A percentile compares a stretch with the other conserved stretches of the same genome.
phyloP scores from a whole-genome alignment of 352 stramenopile species.

The Phytophthora capsici region DNA sequence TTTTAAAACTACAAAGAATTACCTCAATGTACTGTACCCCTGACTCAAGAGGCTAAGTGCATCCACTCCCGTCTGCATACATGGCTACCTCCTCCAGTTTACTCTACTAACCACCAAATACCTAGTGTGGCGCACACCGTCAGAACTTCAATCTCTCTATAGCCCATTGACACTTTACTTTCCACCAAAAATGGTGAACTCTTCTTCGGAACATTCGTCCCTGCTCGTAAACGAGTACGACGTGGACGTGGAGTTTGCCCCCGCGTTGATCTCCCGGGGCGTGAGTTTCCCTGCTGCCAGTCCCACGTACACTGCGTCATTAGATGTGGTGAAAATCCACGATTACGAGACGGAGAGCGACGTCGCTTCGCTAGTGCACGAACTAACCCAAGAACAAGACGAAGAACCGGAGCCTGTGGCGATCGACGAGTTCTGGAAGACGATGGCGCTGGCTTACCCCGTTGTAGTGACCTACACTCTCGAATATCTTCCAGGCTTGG shows the following conservation, averaged over 20 bases:
- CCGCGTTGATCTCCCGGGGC: slow-evolving; percentile 56
- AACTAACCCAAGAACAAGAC: slow-evolving; percentile 34
- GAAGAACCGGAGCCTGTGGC: slow-evolving; percentile 49
- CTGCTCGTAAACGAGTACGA: slow-evolving; percentile 24
- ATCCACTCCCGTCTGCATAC: neutral
- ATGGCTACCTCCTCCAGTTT: neutral
- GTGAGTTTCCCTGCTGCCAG: slow-evolving; percentile 60
- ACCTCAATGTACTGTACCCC: too few species aligned
- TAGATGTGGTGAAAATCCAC: slow-evolving; percentile 49
- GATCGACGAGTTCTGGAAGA: slow-evolving; percentile 52
- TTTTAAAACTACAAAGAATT: too few species aligned
- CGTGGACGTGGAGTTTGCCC: slow-evolving; percentile 25
- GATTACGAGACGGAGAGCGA: slow-evolving; percentile 44
- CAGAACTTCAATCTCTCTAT: slow-evolving; percentile 1
- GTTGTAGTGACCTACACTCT: slow-evolving; percentile 61
- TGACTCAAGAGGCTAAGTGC: too few species aligned
- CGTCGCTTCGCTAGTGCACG: slow-evolving; percentile 20
- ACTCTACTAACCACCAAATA: neutral
- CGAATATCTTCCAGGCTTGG: slow-evolving; percentile 61
- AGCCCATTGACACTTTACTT: neutral
- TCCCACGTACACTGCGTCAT: slow-evolving; percentile 48
- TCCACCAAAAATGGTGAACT: slow-evolving; percentile 9
- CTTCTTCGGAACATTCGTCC: slow-evolving; percentile 22
- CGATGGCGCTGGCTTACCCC: slow-evolving; percentile 53
- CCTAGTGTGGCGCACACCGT: slow-evolving; percentile 5